Evolutionary conservation across 768 basidiomycete species (phyloP).

Genomic region (Pleurotus cornucopiae): DNA sequence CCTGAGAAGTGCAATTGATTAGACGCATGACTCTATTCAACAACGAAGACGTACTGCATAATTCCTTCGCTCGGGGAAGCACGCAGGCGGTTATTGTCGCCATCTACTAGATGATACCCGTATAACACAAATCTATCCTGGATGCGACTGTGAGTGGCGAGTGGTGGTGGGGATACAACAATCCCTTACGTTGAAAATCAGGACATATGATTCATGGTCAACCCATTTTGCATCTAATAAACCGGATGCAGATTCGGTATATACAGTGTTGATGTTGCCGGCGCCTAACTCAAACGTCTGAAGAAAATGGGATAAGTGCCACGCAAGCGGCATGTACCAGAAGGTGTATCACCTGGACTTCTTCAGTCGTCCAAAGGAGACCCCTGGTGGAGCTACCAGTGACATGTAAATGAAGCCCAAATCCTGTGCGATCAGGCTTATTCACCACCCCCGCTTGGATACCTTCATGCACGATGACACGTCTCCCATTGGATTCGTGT

Average conservation of each 20-base stretch:
- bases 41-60: not conserved
- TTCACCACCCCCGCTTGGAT: too few relatives aligned
- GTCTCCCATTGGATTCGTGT: conserved; percentile 7
- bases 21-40: too few relatives aligned
- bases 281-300: conserved; percentile 37
- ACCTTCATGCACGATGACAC: not conserved
- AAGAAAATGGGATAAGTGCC: not conserved
- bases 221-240: conserved; percentile 35
- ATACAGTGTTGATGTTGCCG: conserved; percentile 24
- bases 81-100: conserved; percentile 25
- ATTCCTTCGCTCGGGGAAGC: not conserved
- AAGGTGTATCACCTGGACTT: conserved; percentile 31
- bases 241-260: conserved; percentile 17
- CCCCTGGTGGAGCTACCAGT: conserved; percentile 29
- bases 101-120: conserved; percentile 26
- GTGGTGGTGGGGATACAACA: not conserved
- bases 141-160: not conserved
- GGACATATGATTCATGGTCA: conserved; percentile 31
- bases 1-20: conserved; percentile 8
- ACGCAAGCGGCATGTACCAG: not conserved
- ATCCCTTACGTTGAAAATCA: conserved; percentile 32
- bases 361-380: conserved; percentile 43
- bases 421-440: too few relatives aligned
- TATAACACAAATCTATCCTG: conserved; percentile 40
- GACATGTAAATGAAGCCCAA: not conserved